phyloP scores from a whole-genome alignment of 1,139 yeast species.

The Taphrina pruni region DNA sequence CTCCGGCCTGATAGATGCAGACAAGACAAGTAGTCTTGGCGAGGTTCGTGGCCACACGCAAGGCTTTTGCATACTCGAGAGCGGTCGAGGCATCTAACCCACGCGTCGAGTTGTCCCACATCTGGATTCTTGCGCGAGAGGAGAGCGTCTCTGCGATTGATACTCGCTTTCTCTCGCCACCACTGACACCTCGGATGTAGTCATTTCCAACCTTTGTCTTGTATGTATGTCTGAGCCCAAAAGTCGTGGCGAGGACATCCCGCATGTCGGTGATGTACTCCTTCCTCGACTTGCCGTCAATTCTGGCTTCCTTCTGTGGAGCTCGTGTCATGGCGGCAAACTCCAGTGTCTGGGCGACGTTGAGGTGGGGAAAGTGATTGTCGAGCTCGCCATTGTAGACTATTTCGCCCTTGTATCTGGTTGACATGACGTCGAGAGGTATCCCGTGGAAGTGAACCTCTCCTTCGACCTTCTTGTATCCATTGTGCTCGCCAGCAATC shows the following conservation, averaged over 20 bases:
- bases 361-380: conserved; percentile 65
- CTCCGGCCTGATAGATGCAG: conserved; percentile 69
- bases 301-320: conserved; percentile 61
- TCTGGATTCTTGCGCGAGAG: conserved; percentile 63
- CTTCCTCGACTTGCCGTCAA: conserved; percentile 63
- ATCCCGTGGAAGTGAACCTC: conserved; percentile 62
- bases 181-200: conserved; percentile 76
- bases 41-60: conserved; percentile 65
- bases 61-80: conserved; percentile 67
- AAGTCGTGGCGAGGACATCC: conserved; percentile 72
- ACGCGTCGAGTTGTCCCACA: conserved; percentile 83
- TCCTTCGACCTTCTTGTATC: conserved; percentile 64
- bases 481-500: conserved; percentile 66
- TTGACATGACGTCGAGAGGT: conserved; percentile 56
- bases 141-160: conserved; percentile 75
- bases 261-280: conserved; percentile 67
- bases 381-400: conserved; percentile 70
- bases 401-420: conserved; percentile 69
- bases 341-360: conserved; percentile 71
- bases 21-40: conserved; percentile 64
- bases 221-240: conserved; percentile 69
- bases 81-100: conserved; percentile 79
- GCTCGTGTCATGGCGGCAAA: conserved; percentile 71
- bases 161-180: conserved; percentile 84
- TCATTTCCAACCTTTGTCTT: conserved; percentile 75